Evolutionary conservation across 2,329 filamentous ascomycete genomes (phyloP).

Genomic region (Elsinoe ampelina): DNA sequence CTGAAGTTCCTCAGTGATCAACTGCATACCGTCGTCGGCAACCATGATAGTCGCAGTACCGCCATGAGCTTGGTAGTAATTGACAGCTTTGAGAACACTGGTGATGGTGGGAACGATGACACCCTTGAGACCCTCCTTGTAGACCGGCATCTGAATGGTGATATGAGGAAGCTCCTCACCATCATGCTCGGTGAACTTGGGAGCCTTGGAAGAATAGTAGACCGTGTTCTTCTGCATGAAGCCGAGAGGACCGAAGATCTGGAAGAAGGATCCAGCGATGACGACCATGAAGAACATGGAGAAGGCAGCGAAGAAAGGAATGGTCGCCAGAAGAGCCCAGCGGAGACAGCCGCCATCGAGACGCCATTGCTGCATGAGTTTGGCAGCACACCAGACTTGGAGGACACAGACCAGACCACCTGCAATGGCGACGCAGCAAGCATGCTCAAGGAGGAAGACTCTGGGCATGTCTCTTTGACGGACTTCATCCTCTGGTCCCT

Average conservation of each 20-base stretch:
- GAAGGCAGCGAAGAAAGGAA: slow-evolving; percentile 11
- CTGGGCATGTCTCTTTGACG: slow-evolving; percentile 7
- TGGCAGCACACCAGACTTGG: slow-evolving; percentile 11
- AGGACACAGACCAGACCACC: slow-evolving; percentile 1
- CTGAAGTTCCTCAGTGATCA: slow-evolving; percentile 40
- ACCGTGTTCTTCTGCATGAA: slow-evolving; percentile 30
- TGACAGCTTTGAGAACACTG: slow-evolving; percentile 35
- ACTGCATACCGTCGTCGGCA: slow-evolving; percentile 60
- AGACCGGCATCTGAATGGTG: slow-evolving; percentile 43
- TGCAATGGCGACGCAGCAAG: slow-evolving; percentile 5
- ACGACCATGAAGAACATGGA: slow-evolving; percentile 14
- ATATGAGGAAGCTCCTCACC: slow-evolving; percentile 35
- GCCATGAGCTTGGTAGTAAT: slow-evolving; percentile 44
- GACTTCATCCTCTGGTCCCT: slow-evolving; percentile 5
- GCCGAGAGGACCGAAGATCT: slow-evolving; percentile 29
- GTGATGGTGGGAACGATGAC: slow-evolving; percentile 31
- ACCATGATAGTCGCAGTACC: slow-evolving; percentile 58
- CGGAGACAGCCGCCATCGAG: slow-evolving; percentile 6
- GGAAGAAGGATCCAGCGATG: slow-evolving; percentile 18
- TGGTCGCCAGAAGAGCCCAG: slow-evolving; percentile 11
- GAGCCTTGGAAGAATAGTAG: slow-evolving; percentile 28
- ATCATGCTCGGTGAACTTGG: slow-evolving; percentile 20
- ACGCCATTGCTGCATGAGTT: slow-evolving; percentile 8
- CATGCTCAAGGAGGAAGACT: slow-evolving; percentile 6
- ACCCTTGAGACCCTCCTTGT: slow-evolving; percentile 33